Evolutionary conservation across 2,329 filamentous ascomycete species (phyloP).

Genomic region (Pseudogymnoascus sp.): DNA sequence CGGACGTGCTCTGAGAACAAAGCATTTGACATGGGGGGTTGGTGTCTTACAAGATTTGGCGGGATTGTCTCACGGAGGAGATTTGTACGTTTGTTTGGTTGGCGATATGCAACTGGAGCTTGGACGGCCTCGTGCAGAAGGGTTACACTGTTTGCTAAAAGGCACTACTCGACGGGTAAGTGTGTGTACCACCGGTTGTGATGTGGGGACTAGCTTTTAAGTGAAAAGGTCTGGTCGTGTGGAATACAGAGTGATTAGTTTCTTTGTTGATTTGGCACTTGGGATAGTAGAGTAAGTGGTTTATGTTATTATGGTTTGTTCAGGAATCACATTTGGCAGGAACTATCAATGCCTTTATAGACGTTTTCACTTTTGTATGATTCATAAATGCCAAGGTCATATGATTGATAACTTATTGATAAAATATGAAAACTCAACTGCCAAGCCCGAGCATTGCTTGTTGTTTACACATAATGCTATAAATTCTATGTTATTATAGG

Average conservation of each 20-base stretch:
- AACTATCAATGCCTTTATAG: neutral
- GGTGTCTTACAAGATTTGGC: neutral
- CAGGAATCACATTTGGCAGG: neutral
- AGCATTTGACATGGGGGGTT: neutral
- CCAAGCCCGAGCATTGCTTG: neutral
- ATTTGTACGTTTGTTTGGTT: conserved; percentile 1
- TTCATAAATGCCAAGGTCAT: neutral
- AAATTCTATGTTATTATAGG: neutral
- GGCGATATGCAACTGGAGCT: neutral
- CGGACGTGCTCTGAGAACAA: neutral
- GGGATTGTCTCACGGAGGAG: conserved; percentile 1
- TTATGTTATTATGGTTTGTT: neutral
- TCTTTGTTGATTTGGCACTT: neutral
- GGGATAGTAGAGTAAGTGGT: neutral
- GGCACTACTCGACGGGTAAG: conserved; percentile 8
- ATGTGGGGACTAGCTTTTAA: conserved; percentile 7
- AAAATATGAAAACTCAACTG: neutral
- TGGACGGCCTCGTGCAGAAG: conserved; percentile 6
- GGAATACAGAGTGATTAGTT: conserved; percentile 3
- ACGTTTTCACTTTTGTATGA: neutral
- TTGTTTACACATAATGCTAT: conserved; percentile 3
- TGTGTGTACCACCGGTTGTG: conserved; percentile 6
- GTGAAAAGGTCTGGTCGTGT: neutral
- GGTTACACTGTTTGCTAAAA: conserved; percentile 1
- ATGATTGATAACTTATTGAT: neutral